A percentile compares a stretch with the other conserved stretches of the same genome.
These are phyloP conservation scores for Dendrobium huoshanense DNA, from an alignment of 106 monocot genomes.

Conservation along the genomic window DNA sequence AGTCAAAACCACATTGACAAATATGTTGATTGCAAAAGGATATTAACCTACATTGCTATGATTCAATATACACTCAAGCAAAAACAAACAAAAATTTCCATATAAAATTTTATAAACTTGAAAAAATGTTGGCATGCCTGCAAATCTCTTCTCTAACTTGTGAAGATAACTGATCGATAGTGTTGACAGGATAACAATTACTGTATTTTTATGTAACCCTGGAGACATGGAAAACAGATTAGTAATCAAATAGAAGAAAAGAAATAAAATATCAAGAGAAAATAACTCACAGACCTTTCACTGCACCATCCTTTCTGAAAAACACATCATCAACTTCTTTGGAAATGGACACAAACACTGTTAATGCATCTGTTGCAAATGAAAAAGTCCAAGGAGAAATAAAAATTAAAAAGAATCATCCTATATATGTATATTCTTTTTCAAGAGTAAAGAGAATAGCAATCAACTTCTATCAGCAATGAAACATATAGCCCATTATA, in stretches of 20 bases:
- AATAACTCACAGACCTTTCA: slow-evolving; percentile 23
- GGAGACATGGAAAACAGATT: slow-evolving; percentile 5
- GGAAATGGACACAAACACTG: slow-evolving; percentile 31
- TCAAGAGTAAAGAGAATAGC: background rate
- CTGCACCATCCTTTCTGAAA: slow-evolving; percentile 22
- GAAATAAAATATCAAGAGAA: background rate
- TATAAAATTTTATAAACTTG: background rate
- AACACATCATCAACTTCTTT: slow-evolving; percentile 18
- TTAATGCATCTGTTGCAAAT: slow-evolving; percentile 34
- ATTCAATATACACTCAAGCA: background rate
- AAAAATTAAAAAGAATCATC: background rate
- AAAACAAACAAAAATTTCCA: background rate
- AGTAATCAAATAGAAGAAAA: background rate
- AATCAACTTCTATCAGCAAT: too few relatives aligned
- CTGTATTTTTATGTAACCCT: slow-evolving; percentile 48
- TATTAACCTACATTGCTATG: background rate
- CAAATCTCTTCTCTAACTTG: slow-evolving; percentile 41
- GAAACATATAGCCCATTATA: background rate
- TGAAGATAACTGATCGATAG: slow-evolving; percentile 35
- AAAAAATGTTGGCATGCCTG: slow-evolving; percentile 28
- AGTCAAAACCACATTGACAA: background rate
- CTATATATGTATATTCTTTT: background rate
- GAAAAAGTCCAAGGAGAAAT: slow-evolving; percentile 7
- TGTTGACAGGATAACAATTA: slow-evolving; percentile 51
- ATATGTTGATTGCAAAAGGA: background rate